Conservation (phyloP, 257 asterid genomes). For the Oldenlandia corymbosa region DNA sequence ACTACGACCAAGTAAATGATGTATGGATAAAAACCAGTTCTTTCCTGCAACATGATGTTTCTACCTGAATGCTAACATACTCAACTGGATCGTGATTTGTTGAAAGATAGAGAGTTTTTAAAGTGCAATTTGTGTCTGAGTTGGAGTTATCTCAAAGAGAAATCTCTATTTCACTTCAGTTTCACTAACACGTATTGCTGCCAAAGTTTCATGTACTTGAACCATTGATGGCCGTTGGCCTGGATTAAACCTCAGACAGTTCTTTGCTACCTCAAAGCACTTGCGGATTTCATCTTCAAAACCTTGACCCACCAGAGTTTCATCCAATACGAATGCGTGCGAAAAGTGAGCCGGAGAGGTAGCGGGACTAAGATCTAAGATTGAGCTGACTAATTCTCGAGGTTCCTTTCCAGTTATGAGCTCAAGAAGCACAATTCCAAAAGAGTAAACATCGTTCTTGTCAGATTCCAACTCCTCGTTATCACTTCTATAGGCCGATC, state of each 20-base stretch:
- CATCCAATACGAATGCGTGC: constrained; percentile 7
- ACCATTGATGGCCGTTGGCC: constrained; percentile 20
- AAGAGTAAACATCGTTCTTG: constrained; percentile 18
- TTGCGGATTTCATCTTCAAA: constrained; percentile 6
- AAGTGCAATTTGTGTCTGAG: too few species aligned
- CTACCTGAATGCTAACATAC: too few species aligned
- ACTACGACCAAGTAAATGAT: too few species aligned
- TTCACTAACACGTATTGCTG: too few species aligned
- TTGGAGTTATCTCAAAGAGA: too few species aligned
- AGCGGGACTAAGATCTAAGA: neutral
- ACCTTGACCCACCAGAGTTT: constrained; percentile 8
- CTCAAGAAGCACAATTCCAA: constrained; percentile 28
- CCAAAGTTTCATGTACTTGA: constrained; percentile 14
- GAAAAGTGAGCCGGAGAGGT: constrained; percentile 11
- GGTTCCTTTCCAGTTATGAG: constrained; percentile 18
- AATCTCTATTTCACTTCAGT: too few species aligned
- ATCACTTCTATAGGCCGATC: constrained; percentile 7
- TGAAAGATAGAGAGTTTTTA: too few species aligned
- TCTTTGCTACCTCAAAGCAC: constrained; percentile 16
- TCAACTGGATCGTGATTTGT: too few species aligned
- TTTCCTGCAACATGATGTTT: too few species aligned
- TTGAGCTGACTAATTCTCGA: constrained; percentile 2
- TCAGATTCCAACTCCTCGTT: constrained; percentile 1
- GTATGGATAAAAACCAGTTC: too few species aligned
- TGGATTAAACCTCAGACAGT: constrained; percentile 17